Evolutionary conservation across 352 stramenopile genomes (phyloP).

Genomic region (Globisporangium orthogonon): DNA sequence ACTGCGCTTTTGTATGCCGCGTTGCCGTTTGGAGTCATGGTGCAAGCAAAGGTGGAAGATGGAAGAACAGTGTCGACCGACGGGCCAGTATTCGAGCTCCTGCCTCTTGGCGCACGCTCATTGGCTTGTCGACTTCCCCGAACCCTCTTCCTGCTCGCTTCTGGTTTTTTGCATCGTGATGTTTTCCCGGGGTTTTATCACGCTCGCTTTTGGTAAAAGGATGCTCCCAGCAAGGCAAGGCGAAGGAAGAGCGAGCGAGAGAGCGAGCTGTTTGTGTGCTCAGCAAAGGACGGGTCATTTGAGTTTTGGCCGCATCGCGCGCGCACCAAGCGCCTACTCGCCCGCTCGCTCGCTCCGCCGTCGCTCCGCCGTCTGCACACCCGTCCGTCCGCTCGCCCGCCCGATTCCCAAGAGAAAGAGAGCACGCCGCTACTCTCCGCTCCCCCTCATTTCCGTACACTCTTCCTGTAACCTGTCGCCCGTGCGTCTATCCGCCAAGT

Average conservation of each 20-base stretch:
- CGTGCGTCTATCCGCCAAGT: neutral
- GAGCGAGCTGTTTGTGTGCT: conserved; percentile 2
- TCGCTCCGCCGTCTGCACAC: neutral
- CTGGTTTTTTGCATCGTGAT: conserved; percentile 2
- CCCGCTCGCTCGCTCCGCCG: conserved; percentile 5
- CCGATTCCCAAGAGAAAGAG: neutral
- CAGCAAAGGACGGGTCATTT: conserved; percentile 44
- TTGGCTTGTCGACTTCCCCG: neutral
- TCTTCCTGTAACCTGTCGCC: too few relatives aligned
- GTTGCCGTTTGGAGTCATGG: neutral
- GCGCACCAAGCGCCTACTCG: conserved; percentile 25
- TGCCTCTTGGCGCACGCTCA: too few relatives aligned
- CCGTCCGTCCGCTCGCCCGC: too few relatives aligned
- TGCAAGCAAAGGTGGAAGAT: conserved; percentile 6
- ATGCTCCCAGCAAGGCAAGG: too few relatives aligned
- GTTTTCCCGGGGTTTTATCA: conserved; percentile 6
- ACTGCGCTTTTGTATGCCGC: neutral
- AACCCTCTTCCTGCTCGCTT: neutral
- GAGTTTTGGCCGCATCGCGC: conserved; percentile 48
- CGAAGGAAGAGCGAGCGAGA: neutral
- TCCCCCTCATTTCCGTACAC: conserved; percentile 5
- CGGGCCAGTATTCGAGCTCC: conserved; percentile 1
- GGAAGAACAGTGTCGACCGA: conserved; percentile 11
- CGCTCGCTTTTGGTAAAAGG: neutral
- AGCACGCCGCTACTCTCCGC: neutral